These are phyloP conservation scores for Pythium grandisporangium DNA, from an alignment of 352 stramenopile species.

Conservation along the genomic window DNA sequence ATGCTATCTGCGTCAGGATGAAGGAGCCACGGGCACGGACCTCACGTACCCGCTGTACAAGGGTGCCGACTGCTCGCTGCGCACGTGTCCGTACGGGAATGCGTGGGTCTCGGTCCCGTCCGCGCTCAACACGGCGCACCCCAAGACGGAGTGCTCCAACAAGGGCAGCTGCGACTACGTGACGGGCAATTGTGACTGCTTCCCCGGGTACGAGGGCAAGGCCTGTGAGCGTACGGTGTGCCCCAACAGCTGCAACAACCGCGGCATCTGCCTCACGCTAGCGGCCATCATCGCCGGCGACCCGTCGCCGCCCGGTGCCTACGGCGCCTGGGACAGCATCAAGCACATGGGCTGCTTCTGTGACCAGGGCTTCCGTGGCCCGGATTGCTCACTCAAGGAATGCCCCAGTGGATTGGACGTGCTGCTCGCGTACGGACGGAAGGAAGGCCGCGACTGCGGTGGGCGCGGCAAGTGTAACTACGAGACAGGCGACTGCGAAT, in stretches of 20 bases:
- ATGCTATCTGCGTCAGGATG: conserved; percentile 80
- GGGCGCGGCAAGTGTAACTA: conserved; percentile 95
- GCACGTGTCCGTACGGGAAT: conserved; percentile 62
- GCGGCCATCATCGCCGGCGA: conserved; percentile 56
- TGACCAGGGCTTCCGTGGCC: conserved; percentile 90
- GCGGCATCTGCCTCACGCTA: conserved; percentile 91
- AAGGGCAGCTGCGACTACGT: conserved; percentile 88
- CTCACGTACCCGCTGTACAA: conserved; percentile 46
- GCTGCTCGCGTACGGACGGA: conserved; percentile 71
- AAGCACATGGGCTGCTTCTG: conserved; percentile 95
- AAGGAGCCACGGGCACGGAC: conserved; percentile 21
- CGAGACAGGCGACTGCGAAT: conserved; percentile 88
- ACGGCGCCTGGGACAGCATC: conserved; percentile 84
- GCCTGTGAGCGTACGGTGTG: conserved; percentile 89
- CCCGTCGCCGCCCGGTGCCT: conserved; percentile 9
- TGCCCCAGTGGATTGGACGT: conserved; percentile 90
- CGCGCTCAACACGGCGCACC: conserved; percentile 68
- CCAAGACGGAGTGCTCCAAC: conserved; percentile 89
- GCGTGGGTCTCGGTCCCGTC: conserved; percentile 56
- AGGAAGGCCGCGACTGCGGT: conserved; percentile 86
- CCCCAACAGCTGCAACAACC: conserved; percentile 92
- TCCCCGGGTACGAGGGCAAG: conserved; percentile 84
- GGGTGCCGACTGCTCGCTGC: conserved; percentile 68
- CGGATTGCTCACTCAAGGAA: conserved; percentile 94
- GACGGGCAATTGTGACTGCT: conserved; percentile 88